Percentiles rank a stretch among this genome's conserved stretches.
Conservation (phyloP, 108 stramenopile genomes). For the Cyclostephanos invisitatus region DNA sequence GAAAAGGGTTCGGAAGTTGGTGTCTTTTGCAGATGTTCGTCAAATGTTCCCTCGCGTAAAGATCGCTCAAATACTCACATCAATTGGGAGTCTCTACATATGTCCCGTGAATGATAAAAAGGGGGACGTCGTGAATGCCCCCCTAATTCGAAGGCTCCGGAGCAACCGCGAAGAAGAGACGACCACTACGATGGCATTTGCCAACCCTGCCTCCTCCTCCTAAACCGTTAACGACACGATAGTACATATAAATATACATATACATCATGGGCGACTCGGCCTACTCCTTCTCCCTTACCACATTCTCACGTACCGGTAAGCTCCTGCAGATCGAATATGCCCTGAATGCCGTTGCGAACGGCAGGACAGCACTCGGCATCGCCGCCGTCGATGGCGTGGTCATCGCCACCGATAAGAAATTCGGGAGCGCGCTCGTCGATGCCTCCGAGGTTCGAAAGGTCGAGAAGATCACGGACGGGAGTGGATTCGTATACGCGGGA, state of each 20-base stretch:
- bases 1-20: no score
- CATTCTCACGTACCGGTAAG: slow-evolving; percentile 97
- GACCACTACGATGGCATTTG: no score
- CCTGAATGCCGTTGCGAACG: slow-evolving; percentile 96
- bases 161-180: no score
- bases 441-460: slow-evolving; percentile 88
- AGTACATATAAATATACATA: background rate
- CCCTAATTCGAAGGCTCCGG: no score
- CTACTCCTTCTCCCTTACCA: slow-evolving; percentile 97
- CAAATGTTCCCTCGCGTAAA: no score
- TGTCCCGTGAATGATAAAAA: no score
- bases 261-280: slow-evolving; percentile 95
- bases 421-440: slow-evolving; percentile 89
- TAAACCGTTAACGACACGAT: no score
- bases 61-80: no score
- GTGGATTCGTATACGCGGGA: slow-evolving; percentile 97
- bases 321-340: slow-evolving; percentile 99
- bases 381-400: slow-evolving; percentile 98
- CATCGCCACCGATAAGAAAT: slow-evolving; percentile 98
- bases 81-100: no score
- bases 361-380: slow-evolving; percentile 96
- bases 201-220: no score
- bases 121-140: no score
- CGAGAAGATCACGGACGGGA: slow-evolving; percentile 81
- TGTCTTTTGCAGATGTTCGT: no score